Percentiles rank a stretch among this genome's conserved stretches.
phyloP scores from a whole-genome alignment of 192 early-diverging fungal species.

The Coemansia guatemalensis region DNA sequence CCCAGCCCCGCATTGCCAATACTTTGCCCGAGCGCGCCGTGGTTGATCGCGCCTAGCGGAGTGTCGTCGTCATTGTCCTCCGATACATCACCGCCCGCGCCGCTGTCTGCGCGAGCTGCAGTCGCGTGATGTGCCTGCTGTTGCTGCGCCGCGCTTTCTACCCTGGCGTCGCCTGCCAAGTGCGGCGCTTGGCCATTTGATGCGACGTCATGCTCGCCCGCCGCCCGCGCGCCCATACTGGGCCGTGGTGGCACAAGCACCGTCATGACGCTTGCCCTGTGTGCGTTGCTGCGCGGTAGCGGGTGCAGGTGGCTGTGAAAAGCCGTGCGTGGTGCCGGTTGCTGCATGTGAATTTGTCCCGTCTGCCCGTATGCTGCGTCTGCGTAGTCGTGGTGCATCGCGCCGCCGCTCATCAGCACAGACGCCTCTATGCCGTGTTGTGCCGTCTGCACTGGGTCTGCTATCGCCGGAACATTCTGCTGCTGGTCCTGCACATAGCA shows the following conservation, averaged over 20 bases:
- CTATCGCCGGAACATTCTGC: constrained; percentile 38
- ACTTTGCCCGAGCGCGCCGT: neutral
- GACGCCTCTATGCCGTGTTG: constrained; percentile 39
- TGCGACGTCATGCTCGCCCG: neutral
- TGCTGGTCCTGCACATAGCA: constrained; percentile 53
- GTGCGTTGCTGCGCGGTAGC: constrained; percentile 6
- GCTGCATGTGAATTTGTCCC: constrained; percentile 12
- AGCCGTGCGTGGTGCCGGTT: constrained; percentile 8
- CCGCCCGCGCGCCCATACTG: neutral
- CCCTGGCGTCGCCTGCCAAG: neutral
- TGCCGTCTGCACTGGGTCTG: constrained; percentile 18
- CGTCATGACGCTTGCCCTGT: constrained; percentile 6
- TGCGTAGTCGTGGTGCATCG: constrained; percentile 24
- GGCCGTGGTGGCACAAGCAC: constrained; percentile 7
- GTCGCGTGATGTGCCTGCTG: constrained; percentile 8
- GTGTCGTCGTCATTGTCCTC: constrained; percentile 44
- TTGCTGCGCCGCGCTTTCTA: neutral
- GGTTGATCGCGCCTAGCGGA: constrained; percentile 38
- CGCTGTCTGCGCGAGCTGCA: constrained; percentile 2
- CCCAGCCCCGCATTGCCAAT: neutral
- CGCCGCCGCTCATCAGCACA: constrained; percentile 37
- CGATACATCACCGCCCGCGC: constrained; percentile 2
- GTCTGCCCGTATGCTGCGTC: constrained; percentile 16
- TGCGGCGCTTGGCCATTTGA: neutral
- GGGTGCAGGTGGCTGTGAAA: constrained; percentile 12